Base-by-base conservation (phyloP, 306 rosid species). In the Ceratonia siliqua region DNA sequence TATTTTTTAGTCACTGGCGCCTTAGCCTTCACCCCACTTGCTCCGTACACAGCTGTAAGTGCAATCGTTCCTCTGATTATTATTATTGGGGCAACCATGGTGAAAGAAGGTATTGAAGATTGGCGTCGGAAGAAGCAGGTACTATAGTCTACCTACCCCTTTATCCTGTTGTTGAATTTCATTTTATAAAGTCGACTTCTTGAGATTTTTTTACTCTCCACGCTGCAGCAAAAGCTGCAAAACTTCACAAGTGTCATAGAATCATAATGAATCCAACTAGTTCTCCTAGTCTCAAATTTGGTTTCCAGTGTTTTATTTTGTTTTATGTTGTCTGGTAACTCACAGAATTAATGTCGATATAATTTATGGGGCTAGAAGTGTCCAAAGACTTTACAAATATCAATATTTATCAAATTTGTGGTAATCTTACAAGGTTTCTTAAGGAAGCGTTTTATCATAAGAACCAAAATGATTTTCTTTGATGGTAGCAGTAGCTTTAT, bases 21-120 rank as follows among this genome's bases (percentile, higher is more conserved):
- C 62, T 86, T 94, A 77, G 72, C 98, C 20, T 94, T 94, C 75
- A 94, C 97, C 17, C 61, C 86, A 6, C 88, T 94, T 79, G 89
- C 98, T 77, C 97, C 98, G 49, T 94, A 85, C 65, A 6, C 85
- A 8, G 90, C 97, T 70, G 93, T 90, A 25, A 94, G 97, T 71
- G 97, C 98, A 0, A 86, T 91, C 36, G 1, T 86, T 78, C 98
- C 98, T 73, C 76, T 94, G 63, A 73, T 91, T 58, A 0, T 94
- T 15, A 43, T 94, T 78, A 15, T 86, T 56, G 83, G 81, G 8
- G 95, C 87, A 52, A 85, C 98, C 14, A 91, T 94, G 95, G 73
- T 82, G 46, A 94, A 94, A 82, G 98, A 94, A 66, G 96, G 82
- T 30, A 85, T 91, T 13, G 98, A 91, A 82, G 98, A 94, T 82